Conservation (phyloP, 2,329 filamentous ascomycete species). For the Aspergillus phoenicis region DNA sequence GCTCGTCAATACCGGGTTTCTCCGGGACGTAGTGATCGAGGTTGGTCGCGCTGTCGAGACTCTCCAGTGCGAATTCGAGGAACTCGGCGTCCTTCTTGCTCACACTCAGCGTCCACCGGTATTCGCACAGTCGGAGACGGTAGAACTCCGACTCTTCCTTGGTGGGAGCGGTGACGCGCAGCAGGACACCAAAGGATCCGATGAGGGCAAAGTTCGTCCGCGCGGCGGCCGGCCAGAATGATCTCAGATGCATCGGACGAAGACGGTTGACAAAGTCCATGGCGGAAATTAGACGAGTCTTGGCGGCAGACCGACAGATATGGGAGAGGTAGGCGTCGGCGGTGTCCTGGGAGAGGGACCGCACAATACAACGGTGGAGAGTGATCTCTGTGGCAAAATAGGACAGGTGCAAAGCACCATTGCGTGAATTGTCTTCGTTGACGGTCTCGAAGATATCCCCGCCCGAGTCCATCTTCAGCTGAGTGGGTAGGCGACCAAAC, state of each 20-base stretch:
- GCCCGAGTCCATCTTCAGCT: constrained; percentile 53
- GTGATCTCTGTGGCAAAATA: constrained; percentile 96
- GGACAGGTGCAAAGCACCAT: constrained; percentile 80
- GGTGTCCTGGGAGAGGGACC: constrained; percentile 64
- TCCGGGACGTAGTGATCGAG: constrained; percentile 70
- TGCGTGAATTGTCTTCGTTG: constrained; percentile 44
- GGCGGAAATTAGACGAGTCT: constrained; percentile 88
- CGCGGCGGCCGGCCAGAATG: constrained; percentile 71
- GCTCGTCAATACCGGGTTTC: constrained; percentile 63
- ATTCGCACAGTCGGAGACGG: constrained; percentile 79
- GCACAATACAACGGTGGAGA: constrained; percentile 85
- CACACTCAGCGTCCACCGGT: constrained; percentile 90
- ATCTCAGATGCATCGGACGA: constrained; percentile 79
- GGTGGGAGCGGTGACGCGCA: constrained; percentile 86
- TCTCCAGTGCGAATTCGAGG: constrained; percentile 69
- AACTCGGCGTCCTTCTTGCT: constrained; percentile 69
- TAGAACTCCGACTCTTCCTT: constrained; percentile 93
- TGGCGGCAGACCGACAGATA: constrained; percentile 90
- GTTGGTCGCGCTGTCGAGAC: constrained; percentile 72
- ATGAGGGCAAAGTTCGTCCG: constrained; percentile 84
- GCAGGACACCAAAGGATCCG: constrained; percentile 85
- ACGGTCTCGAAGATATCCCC: constrained; percentile 49
- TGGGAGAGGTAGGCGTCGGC: constrained; percentile 81
- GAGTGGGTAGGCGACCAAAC: constrained; percentile 52
- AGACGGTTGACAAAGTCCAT: constrained; percentile 98